These are phyloP conservation scores for Fusarium sp. DNA, from an alignment of 2,329 filamentous ascomycete genomes.

Conservation along the genomic window DNA sequence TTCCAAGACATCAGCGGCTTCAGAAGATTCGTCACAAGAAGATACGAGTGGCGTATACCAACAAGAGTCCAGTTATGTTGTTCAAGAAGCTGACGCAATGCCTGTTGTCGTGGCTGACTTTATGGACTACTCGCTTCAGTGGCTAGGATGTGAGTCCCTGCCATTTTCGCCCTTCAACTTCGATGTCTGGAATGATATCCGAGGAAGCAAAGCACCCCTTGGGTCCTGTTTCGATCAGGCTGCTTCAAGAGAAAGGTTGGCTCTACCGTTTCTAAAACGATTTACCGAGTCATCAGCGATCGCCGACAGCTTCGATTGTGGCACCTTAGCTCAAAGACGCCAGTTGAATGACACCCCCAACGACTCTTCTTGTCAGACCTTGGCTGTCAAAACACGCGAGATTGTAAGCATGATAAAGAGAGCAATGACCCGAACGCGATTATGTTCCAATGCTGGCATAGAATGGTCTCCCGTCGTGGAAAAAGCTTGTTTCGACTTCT, in stretches of 20 bases:
- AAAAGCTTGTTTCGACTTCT: neutral
- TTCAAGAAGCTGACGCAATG: neutral
- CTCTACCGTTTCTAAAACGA: neutral
- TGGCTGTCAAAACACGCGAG: neutral
- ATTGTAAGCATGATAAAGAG: neutral
- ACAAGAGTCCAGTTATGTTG: fast-evolving
- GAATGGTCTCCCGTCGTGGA: neutral
- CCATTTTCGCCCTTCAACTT: neutral
- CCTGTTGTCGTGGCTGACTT: neutral
- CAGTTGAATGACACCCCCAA: neutral
- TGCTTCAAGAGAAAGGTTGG: neutral
- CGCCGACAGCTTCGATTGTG: neutral
- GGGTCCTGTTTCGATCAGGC: neutral
- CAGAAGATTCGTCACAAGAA: neutral
- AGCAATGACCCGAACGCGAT: neutral
- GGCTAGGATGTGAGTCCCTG: neutral
- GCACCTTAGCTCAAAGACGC: neutral
- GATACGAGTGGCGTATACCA: fast-evolving
- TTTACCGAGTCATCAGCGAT: neutral
- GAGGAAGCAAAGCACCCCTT: too few relatives aligned
- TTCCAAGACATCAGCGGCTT: neutral
- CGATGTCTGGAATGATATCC: neutral
- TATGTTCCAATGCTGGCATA: fast-evolving
- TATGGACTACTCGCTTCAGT: neutral
- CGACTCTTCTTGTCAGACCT: neutral